Conservation (phyloP, 768 basidiomycete genomes). For the Xanthoconium stramineum region DNA sequence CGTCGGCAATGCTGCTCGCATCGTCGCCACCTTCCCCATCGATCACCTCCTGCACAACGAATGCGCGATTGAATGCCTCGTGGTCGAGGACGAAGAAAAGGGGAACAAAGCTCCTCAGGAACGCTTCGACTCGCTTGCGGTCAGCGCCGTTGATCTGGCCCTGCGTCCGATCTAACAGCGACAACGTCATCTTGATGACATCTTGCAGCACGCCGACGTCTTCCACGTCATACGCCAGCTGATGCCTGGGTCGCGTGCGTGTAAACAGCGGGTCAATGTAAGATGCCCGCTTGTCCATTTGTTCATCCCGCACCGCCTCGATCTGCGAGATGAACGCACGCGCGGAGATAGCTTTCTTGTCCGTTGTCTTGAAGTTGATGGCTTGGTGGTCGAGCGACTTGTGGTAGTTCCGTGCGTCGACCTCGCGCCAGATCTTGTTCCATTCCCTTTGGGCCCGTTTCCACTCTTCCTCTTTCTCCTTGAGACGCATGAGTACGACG, state of each 20-base stretch:
- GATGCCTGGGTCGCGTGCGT: conserved; percentile 66
- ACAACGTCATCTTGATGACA: conserved; percentile 81
- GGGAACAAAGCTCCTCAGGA: conserved; percentile 72
- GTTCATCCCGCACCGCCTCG: conserved; percentile 80
- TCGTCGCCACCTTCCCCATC: conserved; percentile 60
- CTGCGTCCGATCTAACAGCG: conserved; percentile 86
- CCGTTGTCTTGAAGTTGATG: conserved; percentile 82
- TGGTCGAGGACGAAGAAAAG: conserved; percentile 76
- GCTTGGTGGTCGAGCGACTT: conserved; percentile 94
- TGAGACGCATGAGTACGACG: conserved; percentile 82
- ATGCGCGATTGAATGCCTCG: conserved; percentile 65
- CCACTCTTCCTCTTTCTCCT: conserved; percentile 99
- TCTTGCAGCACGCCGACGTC: conserved; percentile 82
- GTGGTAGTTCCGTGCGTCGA: conserved; percentile 90
- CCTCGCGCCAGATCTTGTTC: conserved; percentile 99
- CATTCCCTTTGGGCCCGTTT: conserved; percentile 95
- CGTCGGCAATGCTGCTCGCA: conserved; percentile 33
- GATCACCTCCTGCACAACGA: conserved; percentile 60
- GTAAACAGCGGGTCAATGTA: conserved; percentile 50
- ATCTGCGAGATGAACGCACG: conserved; percentile 82
- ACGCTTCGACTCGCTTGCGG: conserved; percentile 77
- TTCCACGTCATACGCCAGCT: conserved; percentile 74
- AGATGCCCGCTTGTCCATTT: conserved; percentile 69
- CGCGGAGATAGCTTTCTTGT: conserved; percentile 79
- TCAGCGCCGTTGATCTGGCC: conserved; percentile 70